phyloP scores from a whole-genome alignment of 306 rosid genomes.

The Cucurbita ficifolia region DNA sequence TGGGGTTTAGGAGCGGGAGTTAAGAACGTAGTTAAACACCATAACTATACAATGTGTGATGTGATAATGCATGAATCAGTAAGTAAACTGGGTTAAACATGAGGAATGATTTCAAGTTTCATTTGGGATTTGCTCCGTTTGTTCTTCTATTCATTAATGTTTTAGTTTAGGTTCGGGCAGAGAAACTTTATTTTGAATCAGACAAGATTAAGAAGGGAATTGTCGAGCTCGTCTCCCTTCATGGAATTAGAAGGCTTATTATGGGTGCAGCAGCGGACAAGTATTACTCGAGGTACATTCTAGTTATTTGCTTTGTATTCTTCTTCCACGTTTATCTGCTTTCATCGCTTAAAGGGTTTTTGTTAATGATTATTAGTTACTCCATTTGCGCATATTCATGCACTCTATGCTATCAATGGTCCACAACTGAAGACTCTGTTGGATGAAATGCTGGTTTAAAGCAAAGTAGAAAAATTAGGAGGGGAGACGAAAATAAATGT shows the following conservation, averaged over 20 bases:
- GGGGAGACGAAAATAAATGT: not conserved
- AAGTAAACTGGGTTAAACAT: not conserved
- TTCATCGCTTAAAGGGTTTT: not conserved
- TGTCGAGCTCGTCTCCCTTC: conserved; percentile 47
- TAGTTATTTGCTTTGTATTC: not conserved
- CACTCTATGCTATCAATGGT: not conserved
- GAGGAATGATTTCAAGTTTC: not conserved
- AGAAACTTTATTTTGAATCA: conserved; percentile 34
- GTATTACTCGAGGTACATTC: conserved; percentile 42
- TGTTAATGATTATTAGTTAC: not conserved
- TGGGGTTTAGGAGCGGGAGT: not conserved
- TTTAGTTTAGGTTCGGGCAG: conserved; percentile 33
- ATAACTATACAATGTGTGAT: not conserved
- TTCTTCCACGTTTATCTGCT: not conserved
- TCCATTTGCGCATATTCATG: not conserved
- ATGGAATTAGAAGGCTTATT: conserved; percentile 45
- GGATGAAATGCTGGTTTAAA: not conserved
- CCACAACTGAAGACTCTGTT: not conserved
- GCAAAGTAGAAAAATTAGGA: not conserved
- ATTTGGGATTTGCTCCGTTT: not conserved
- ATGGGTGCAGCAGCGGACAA: conserved; percentile 90
- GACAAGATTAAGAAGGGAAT: conserved; percentile 69
- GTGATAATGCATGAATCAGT: not conserved
- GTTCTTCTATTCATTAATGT: not conserved
- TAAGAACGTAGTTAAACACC: not conserved